Evolutionary conservation across 352 stramenopile species (phyloP).

Genomic region (Globisporangium uncinulatum): DNA sequence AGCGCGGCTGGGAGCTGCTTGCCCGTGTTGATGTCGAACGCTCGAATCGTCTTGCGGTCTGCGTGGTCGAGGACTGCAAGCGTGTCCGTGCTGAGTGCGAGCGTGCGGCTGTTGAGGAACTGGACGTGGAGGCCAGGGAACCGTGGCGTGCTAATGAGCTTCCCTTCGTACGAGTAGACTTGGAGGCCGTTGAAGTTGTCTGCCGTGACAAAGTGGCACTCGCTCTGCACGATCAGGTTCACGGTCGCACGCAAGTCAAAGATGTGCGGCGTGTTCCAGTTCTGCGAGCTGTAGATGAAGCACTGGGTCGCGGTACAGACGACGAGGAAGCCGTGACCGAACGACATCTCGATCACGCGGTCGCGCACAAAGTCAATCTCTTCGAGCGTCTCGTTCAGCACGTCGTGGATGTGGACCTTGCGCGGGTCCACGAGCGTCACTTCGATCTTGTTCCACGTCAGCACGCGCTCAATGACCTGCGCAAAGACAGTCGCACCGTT

Average conservation of each 20-base stretch:
- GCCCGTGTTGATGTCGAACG: constrained; percentile 86
- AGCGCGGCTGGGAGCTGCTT: constrained; percentile 61
- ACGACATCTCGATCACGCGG: constrained; percentile 90
- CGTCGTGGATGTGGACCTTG: constrained; percentile 88
- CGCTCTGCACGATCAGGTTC: constrained; percentile 84
- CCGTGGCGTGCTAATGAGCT: constrained; percentile 78
- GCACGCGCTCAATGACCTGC: constrained; percentile 78
- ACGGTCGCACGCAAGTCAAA: constrained; percentile 87
- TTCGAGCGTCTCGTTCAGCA: constrained; percentile 88
- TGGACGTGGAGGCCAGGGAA: constrained; percentile 86
- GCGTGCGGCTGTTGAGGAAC: constrained; percentile 80
- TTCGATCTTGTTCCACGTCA: constrained; percentile 90
- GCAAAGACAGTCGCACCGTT: constrained; percentile 88
- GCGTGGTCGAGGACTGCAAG: constrained; percentile 87
- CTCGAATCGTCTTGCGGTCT: constrained; percentile 86
- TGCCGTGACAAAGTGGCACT: constrained; percentile 87
- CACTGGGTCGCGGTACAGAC: constrained; percentile 90
- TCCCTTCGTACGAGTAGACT: constrained; percentile 92
- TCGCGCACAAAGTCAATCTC: constrained; percentile 90
- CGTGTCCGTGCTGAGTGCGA: constrained; percentile 84
- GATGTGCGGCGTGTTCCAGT: constrained; percentile 92
- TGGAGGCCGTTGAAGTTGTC: constrained; percentile 88
- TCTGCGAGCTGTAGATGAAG: constrained; percentile 90
- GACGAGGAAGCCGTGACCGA: constrained; percentile 89
- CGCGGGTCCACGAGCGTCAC: constrained; percentile 74